Evolutionary conservation across 352 stramenopile species (phyloP).

Genomic region (Globisporangium yorkense): DNA sequence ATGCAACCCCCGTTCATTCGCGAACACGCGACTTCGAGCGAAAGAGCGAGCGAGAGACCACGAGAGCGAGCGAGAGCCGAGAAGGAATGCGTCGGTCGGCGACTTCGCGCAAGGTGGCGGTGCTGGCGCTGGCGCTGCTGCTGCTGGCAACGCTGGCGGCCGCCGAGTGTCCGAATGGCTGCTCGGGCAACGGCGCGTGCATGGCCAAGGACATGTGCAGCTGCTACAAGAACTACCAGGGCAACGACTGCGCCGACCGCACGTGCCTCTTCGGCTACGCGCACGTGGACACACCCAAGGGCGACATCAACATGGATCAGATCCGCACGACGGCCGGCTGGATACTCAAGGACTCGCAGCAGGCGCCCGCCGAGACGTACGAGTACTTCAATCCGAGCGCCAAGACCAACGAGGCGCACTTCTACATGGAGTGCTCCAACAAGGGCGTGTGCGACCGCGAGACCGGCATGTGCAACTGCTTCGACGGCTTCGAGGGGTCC

Average conservation of each 20-base stretch:
- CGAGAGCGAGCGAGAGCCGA: too few relatives aligned
- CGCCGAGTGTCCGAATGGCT: constrained; percentile 74
- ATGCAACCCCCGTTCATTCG: too few relatives aligned
- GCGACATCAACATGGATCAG: constrained; percentile 90
- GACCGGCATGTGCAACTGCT: constrained; percentile 82
- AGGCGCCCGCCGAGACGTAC: constrained; percentile 58
- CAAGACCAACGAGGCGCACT: constrained; percentile 57
- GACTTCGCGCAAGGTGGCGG: constrained; percentile 1
- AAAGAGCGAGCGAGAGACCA: too few relatives aligned
- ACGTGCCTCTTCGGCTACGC: constrained; percentile 85
- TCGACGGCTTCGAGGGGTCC: constrained; percentile 86
- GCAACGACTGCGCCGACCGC: constrained; percentile 76
- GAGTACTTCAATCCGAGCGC: constrained; percentile 65
- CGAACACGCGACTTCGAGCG: too few relatives aligned
- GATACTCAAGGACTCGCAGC: constrained; percentile 71
- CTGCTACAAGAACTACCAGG: constrained; percentile 83
- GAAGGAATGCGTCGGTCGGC: constrained; percentile 2
- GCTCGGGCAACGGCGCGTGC: constrained; percentile 77
- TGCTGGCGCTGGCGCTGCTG: constrained; percentile 16
- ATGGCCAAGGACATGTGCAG: constrained; percentile 77
- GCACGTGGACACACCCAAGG: constrained; percentile 89
- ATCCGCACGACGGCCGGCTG: constrained; percentile 30
- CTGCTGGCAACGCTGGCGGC: constrained; percentile 14
- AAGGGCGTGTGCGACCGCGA: constrained; percentile 89
- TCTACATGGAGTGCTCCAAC: constrained; percentile 93